These are phyloP conservation scores for Stephania yunnanensis DNA, from an alignment of 164 flowering plant genomes.

Conservation along the genomic window DNA sequence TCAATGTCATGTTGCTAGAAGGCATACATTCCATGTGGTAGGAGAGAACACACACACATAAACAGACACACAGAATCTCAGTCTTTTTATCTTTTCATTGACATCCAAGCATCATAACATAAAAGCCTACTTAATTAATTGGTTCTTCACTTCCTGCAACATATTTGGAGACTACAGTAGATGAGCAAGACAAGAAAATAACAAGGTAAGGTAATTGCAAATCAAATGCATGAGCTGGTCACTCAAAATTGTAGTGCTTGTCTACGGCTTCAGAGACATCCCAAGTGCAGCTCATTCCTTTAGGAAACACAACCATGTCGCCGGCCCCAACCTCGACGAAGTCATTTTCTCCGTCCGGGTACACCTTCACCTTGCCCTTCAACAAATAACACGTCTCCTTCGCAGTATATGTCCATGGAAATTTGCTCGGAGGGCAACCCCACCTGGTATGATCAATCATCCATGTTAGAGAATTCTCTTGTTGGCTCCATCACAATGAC, in stretches of 20 bases:
- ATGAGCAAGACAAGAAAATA: too few relatives aligned
- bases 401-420: constrained; percentile 74
- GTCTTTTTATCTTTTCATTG: not conserved
- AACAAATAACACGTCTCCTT: constrained; percentile 76
- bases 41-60: too few relatives aligned
- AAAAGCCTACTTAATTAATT: not conserved
- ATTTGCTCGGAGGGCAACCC: constrained; percentile 88
- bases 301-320: constrained; percentile 77
- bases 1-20: too few relatives aligned
- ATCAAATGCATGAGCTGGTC: not conserved
- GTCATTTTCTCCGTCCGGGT: constrained; percentile 59
- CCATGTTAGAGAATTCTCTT: not conserved
- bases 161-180: not conserved
- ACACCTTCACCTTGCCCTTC: constrained; percentile 81
- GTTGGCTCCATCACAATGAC: not conserved
- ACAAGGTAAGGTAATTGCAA: too few relatives aligned
- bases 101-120: not conserved
- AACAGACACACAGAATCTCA: not conserved
- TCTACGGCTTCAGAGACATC: constrained; percentile 76
- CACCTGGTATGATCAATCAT: constrained; percentile 40
- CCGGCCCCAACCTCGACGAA: constrained; percentile 80
- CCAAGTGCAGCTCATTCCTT: constrained; percentile 93
- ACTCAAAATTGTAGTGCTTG: constrained; percentile 72
- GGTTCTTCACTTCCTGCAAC: not conserved
- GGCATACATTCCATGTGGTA: too few relatives aligned